Base-by-base conservation (phyloP, 495 filamentous ascomycete genomes). In the Trichoderma orchidacearum region DNA sequence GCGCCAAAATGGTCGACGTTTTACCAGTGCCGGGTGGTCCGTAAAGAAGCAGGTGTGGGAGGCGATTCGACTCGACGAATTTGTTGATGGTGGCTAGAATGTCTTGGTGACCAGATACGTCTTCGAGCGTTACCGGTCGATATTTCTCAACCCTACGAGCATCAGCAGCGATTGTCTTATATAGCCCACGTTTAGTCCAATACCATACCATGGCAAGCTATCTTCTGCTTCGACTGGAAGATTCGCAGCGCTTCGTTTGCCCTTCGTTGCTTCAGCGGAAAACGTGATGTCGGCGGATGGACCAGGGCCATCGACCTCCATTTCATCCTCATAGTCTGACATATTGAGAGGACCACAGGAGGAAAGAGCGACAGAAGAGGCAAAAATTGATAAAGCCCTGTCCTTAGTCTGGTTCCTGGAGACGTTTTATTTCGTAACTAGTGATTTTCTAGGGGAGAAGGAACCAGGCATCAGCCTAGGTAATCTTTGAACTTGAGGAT, bases 51-150 rank as follows among this genome's bases (percentile, higher is more conserved):
- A 99, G 87, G 75, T 99, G 93, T 17, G 93, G 93, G 60, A 99
- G 75, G 65, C 90, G 80, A 73, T 97, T 95, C 31, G 85, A 75
- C 61, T 95, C 89, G 64, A 99, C 83, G 62, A 99, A 99, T 66
- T 87, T 88, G 73, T 96, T 96, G 74, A 98, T 95, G 5, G 93
- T 98, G 1, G 89, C 83, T 50, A 98, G 79, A 63, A 98, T 96
- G 70, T 97, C 93, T 66, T 96, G 86, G 66, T 99, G 93, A n/a
- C 93, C 93, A 3, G 89, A 92, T 53, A 99, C 93, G 71, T 99
- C 93, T 51, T 83, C 80, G 21, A 99, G 78, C 3, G 87, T 86
- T 57, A 84, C 82, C 15, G 93, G 93, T 48, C 93, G 82, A 68
- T 96, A 99, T 69, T 99, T 99, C 66, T 99, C 93, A n/a, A 99